phyloP scores from a whole-genome alignment of 257 asterid species.

The Paulownia fortunei region DNA sequence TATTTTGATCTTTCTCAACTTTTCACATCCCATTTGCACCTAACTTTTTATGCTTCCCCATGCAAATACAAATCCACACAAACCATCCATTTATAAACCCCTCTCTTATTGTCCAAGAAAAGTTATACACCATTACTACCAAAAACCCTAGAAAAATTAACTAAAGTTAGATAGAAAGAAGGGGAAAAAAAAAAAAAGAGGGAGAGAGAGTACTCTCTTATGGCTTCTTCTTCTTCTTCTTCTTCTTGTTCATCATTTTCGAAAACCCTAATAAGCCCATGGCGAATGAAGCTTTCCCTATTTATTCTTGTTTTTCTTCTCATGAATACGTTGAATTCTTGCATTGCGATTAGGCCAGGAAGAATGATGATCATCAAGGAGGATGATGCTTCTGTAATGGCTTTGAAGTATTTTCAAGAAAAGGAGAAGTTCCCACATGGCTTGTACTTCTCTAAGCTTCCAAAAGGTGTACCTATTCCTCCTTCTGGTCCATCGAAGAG shows the following conservation, averaged over 20 bases:
- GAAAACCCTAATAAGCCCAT: background rate
- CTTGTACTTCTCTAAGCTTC: constrained; percentile 48
- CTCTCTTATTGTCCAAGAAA: constrained; percentile 20
- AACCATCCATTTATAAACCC: constrained; percentile 13
- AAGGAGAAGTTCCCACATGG: background rate
- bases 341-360: constrained; percentile 30
- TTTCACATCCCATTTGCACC: constrained; percentile 34
- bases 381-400: constrained; percentile 17
- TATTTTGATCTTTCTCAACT: background rate
- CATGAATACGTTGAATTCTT: background rate
- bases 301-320: constrained; percentile 21
- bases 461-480: constrained; percentile 50
- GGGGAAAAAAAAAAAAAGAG: background rate
- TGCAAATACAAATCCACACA: constrained; percentile 28
- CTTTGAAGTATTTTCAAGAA: constrained; percentile 30
- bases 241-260: background rate
- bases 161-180: background rate
- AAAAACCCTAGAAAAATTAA: background rate
- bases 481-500: constrained; percentile 58
- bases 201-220: background rate
- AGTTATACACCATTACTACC: constrained; percentile 3
- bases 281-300: background rate
- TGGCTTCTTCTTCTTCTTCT: constrained; percentile 11
- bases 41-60: constrained; percentile 39
- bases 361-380: constrained; percentile 28